A percentile compares a stretch with the other conserved stretches of the same genome.
Evolutionary conservation across 78 protist genomes (phyloP).

Genomic region (Dictyostelium intermedium): DNA sequence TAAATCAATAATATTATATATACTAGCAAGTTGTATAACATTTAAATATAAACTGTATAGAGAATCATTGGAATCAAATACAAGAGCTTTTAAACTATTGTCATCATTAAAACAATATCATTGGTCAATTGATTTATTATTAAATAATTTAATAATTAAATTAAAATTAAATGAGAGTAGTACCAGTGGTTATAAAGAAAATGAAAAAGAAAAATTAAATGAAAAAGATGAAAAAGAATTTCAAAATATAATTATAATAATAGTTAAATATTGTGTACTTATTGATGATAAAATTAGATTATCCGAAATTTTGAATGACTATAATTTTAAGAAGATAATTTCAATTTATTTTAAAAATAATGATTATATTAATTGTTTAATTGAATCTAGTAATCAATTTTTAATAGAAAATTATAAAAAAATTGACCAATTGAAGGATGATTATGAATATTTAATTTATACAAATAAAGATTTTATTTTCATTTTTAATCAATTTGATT

Average conservation of each 20-base stretch:
- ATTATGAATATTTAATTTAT: conserved; percentile 20
- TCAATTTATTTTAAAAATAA: background rate
- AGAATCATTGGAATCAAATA: background rate
- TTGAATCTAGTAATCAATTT: background rate
- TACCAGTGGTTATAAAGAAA: too few species aligned
- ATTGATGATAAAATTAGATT: conserved; percentile 11
- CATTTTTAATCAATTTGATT: conserved; percentile 14
- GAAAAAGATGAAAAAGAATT: background rate
- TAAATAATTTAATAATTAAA: background rate
- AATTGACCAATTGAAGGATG: conserved; percentile 13
- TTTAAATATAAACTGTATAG: background rate
- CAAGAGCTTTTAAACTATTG: conserved; percentile 18
- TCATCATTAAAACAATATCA: background rate
- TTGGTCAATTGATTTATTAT: background rate
- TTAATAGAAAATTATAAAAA: background rate
- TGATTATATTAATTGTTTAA: background rate
- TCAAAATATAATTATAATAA: background rate
- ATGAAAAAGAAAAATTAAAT: background rate
- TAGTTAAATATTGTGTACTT: background rate
- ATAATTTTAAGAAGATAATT: too few species aligned
- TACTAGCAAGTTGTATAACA: conserved; percentile 6
- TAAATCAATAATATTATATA: conserved; percentile 27
- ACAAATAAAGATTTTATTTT: conserved; percentile 15
- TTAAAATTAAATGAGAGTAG: background rate
- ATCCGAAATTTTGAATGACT: background rate